Percentiles rank a stretch among this genome's conserved stretches.
Conservation (phyloP, 768 basidiomycete species). For the Daedaleopsis nitida region DNA sequence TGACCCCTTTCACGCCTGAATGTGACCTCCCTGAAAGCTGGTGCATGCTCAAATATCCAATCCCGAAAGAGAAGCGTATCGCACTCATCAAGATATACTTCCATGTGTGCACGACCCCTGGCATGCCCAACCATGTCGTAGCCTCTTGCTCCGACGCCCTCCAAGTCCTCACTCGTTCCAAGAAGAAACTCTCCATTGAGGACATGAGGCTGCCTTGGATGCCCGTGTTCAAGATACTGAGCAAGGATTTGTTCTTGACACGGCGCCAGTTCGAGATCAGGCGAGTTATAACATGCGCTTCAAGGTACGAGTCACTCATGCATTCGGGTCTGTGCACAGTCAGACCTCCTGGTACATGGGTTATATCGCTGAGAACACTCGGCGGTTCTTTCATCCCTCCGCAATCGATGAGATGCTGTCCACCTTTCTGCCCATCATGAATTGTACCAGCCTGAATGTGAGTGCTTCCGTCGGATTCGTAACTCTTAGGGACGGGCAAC, state of each 20-base stretch:
- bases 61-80: constrained; percentile 78
- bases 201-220: constrained; percentile 85
- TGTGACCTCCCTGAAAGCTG: constrained; percentile 50
- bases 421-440: constrained; percentile 78
- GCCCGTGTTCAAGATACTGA: constrained; percentile 72
- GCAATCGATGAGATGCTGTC: constrained; percentile 86
- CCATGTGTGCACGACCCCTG: constrained; percentile 72
- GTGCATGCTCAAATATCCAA: constrained; percentile 83
- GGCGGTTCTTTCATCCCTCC: constrained; percentile 88
- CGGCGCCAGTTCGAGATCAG: constrained; percentile 79
- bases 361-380: constrained; percentile 62
- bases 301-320: not conserved
- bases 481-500: not conserved
- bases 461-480: constrained; percentile 29
- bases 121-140: constrained; percentile 70
- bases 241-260: constrained; percentile 74
- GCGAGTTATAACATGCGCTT: constrained; percentile 39
- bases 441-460: constrained; percentile 74
- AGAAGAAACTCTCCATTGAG: constrained; percentile 73
- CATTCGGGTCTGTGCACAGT: constrained; percentile 34
- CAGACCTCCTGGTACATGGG: constrained; percentile 81
- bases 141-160: constrained; percentile 68
- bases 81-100: constrained; percentile 78
- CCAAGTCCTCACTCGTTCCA: constrained; percentile 59
- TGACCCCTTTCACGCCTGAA: constrained; percentile 8